A percentile compares a stretch with the other conserved stretches of the same genome.
Conservation (phyloP, 495 filamentous ascomycete species). For the Annulohypoxylon stygium region DNA sequence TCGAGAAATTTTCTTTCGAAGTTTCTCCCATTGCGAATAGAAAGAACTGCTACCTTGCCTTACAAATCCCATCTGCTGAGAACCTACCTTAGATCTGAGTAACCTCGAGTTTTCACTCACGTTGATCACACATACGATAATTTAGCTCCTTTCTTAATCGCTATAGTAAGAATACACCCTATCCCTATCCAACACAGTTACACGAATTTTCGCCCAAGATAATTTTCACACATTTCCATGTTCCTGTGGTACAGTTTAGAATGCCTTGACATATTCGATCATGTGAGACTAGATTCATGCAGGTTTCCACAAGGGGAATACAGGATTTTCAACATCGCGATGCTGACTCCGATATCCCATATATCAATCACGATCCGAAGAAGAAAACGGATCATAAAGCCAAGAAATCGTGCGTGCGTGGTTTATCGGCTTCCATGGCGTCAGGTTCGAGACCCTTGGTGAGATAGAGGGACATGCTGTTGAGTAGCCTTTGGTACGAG, state of each 20-base stretch:
- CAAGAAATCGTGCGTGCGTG: background rate
- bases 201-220: background rate
- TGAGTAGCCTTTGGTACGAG: constrained; percentile 2
- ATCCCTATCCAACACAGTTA: background rate
- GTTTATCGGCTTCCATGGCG: background rate
- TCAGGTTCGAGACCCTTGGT: background rate
- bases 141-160: background rate
- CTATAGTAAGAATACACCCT: background rate
- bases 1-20: background rate
- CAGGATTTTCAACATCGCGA: background rate
- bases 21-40: background rate
- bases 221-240: background rate
- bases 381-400: background rate
- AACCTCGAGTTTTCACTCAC: background rate
- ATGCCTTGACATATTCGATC: background rate
- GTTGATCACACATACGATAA: background rate
- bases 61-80: background rate
- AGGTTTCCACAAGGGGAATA: background rate
- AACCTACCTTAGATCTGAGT: background rate
- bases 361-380: constrained; percentile 1
- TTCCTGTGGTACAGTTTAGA: background rate
- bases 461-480: background rate
- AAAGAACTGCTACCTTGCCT: constrained; percentile 1
- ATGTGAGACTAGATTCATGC: background rate
- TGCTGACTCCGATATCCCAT: background rate